These are phyloP conservation scores for Tuber umbilicatum DNA, from an alignment of 495 filamentous ascomycete species.

Conservation along the genomic window DNA sequence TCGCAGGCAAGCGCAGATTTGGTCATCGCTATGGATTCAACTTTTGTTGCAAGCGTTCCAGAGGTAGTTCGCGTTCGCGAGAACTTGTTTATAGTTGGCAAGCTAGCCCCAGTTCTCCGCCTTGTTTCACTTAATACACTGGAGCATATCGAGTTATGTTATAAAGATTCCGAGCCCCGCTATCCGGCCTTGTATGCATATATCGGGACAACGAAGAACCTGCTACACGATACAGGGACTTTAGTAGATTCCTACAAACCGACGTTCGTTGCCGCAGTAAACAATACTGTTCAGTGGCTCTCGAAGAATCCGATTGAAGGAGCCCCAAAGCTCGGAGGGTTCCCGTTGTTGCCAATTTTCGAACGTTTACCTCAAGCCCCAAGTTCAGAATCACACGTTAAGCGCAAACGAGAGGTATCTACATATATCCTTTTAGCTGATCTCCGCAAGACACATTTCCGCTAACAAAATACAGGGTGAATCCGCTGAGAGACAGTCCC, in stretches of 20 bases:
- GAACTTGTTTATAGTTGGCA: conserved; percentile 26
- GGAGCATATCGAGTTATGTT: conserved; percentile 35
- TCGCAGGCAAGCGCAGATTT: conserved; percentile 26
- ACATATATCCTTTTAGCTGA: neutral
- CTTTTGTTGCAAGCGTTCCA: conserved; percentile 21
- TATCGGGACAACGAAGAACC: conserved; percentile 31
- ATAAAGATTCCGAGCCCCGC: neutral
- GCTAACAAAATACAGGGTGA: conserved; percentile 15
- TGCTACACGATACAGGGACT: conserved; percentile 31
- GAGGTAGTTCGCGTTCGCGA: conserved; percentile 27
- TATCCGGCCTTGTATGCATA: conserved; percentile 24
- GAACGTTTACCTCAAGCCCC: conserved; percentile 20
- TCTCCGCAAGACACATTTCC: conserved; percentile 7
- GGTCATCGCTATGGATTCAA: conserved; percentile 40
- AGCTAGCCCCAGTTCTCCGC: conserved; percentile 36
- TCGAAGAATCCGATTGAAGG: conserved; percentile 19
- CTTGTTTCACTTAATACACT: conserved; percentile 37
- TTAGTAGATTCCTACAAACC: conserved; percentile 20
- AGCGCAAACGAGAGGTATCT: conserved; percentile 38
- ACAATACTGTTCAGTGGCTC: conserved; percentile 31
- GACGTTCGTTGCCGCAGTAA: conserved; percentile 19
- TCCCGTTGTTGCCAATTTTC: conserved; percentile 36
- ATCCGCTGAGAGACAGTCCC: conserved; percentile 1
- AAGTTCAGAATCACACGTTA: conserved; percentile 23
- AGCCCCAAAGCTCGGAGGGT: conserved; percentile 20